Base-by-base conservation (phyloP, 2,329 filamentous ascomycete species). In the Metarhizium album region DNA sequence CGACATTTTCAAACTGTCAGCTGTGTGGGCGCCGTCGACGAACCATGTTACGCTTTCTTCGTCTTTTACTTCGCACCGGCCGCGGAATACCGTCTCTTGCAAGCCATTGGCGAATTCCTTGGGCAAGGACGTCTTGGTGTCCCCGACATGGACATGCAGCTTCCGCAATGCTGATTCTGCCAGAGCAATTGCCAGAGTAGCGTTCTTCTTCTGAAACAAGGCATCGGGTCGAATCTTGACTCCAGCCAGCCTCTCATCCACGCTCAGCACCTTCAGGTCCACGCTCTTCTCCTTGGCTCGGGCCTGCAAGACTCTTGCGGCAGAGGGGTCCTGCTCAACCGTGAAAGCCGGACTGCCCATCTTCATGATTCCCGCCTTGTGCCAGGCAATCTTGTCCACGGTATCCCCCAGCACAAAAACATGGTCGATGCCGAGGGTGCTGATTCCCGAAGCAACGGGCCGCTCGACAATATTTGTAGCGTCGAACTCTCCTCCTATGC, bases 21-120 rank as follows among this genome's bases (percentile, higher is more conserved):
- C 75, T 0, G 91, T 98, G 67, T 98, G 93, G 2, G 90, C 93
- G 8, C 93, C 90, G 62, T 98, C 93, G 20, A 98, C 79, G 62
- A 90, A 86, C 90, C 91, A 98, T 16, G 74, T 75, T 4, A 95
- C 71, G 2, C 62, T 61, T 2, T 71, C 73, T 54, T 81, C 77
- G 3, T 67, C 57, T 59, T 76, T 80, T 40, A 75, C 69, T 57
- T 84, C 80, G 62, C 90, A 96, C 45, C 93, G 78, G 3, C 91
- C 93, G 40, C 89, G 79, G 71, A 90, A 86, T 2, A 82, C 79
- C 2, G 89, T 85, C 58, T 80, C 70, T 62, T 91, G 83, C 1
- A 98, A 71, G 0, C 90, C 93, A 14, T 78, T 73, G 23, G 82
- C 70, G 61, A 96, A 87, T 56, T 83, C 76, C 11, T 68, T 64